Evolutionary conservation across 495 filamentous ascomycete genomes (phyloP), one percentile per base, ranked within the genome.

Genomic region (Penicillium pancosmium): DNA sequence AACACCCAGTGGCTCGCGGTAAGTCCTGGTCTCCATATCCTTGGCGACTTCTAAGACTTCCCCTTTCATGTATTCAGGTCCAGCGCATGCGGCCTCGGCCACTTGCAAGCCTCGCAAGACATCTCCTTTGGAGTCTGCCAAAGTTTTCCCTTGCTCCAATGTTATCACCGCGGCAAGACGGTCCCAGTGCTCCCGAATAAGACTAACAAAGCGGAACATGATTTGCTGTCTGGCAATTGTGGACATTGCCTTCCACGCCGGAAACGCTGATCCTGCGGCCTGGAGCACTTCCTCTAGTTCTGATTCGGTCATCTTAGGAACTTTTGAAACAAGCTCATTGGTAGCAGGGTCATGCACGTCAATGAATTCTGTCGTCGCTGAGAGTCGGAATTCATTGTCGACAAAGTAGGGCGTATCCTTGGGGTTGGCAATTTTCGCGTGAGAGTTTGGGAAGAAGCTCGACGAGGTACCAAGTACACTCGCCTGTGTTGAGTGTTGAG

Each of bases 1-100:
- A 40, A 97, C 88, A 36, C 92, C 92, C 63, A 97, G 74, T 38
- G 92, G 92, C 76, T 96, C 92, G 52, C 82, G 81, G 63, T 96
- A 96, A 46, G 81, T 88, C 65, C 92, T 76, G 10, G 93, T 96
- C 78, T 96, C 92, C 92, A 97, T 96, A 73, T 96, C 92, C 78
- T 92, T 93, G 49, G 91, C 85, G 4, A 96, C 92, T 75, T 97
- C 92, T 13, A 96, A 79, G 43, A 57, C 19, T 23, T 38, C 16
- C 52, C 10, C 57, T 31, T 54, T 60, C 57, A 60, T 54, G 10
- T 60, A 55, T 41, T 54, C 52, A 7, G 57, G 50, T 2, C 50
- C 52, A 6, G 51, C 51, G 35, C 57, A 60, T 4, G 57, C 57
- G 1, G 57, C 52, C 23, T 60, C 57, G 0, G 51, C 50, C 5